phyloP scores from a whole-genome alignment of 257 asterid species.

The Fraxinus cuspidata region DNA sequence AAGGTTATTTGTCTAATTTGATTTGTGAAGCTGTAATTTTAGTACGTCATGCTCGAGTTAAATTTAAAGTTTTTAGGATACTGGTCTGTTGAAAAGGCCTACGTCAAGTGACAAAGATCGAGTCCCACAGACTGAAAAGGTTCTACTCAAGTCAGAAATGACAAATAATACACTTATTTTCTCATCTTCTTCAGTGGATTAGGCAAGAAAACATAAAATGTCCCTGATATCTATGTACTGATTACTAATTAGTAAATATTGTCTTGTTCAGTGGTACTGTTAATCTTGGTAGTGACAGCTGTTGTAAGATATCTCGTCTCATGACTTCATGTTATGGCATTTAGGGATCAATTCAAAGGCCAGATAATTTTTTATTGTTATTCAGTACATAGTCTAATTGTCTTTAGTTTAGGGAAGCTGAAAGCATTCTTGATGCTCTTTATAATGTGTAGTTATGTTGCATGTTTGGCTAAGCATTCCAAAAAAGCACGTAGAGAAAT shows the following conservation, averaged over 20 bases:
- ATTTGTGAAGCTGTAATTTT: not conserved
- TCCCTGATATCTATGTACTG: not conserved
- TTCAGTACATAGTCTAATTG: not conserved
- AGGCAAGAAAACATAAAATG: not conserved
- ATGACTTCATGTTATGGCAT: not conserved
- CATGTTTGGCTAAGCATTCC: not conserved
- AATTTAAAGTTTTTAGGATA: not conserved
- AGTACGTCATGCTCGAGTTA: not conserved
- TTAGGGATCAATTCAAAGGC: not conserved
- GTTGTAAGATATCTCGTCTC: not conserved
- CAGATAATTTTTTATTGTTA: not conserved
- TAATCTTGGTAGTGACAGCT: not conserved
- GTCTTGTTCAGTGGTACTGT: not conserved
- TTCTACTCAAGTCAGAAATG: not conserved
- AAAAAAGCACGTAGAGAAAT: not conserved
- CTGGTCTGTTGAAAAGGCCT: not conserved
- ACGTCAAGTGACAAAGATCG: not conserved
- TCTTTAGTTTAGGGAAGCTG: not conserved
- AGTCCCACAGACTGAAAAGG: not conserved
- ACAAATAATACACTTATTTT: not conserved
- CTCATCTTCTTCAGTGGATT: not conserved
- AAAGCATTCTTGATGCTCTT: not conserved
- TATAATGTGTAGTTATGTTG: not conserved
- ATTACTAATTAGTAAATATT: not conserved
- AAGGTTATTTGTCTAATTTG: not conserved